Conservation (phyloP, 163 green algal genomes). For the Prototheca cutis region DNA sequence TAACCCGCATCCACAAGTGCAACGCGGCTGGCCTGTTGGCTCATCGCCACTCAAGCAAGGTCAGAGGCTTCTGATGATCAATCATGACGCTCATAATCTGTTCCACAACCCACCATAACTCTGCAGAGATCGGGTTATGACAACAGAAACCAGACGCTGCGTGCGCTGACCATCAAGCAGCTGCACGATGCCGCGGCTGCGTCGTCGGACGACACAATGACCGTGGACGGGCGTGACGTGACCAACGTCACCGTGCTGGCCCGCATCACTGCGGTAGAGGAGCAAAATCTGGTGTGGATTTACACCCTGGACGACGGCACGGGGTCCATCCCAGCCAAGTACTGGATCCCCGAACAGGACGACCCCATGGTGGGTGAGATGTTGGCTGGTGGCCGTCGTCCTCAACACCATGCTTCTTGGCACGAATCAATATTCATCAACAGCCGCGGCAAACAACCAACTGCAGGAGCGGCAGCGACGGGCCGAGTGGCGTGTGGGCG, state of each 20-base stretch:
- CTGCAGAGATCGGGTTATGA: conserved; percentile 14
- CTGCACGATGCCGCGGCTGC: conserved; percentile 25
- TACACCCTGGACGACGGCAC: conserved; percentile 63
- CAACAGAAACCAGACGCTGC: conserved; percentile 33
- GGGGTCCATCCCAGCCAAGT: conserved; percentile 38
- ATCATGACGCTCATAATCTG: too few relatives aligned
- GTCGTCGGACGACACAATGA: conserved; percentile 6
- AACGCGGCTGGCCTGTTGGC: too few relatives aligned
- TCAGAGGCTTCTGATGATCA: too few relatives aligned
- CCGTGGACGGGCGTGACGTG: conserved; percentile 26
- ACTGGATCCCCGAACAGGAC: conserved; percentile 44
- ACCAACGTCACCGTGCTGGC: conserved; percentile 56
- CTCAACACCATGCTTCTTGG: too few relatives aligned
- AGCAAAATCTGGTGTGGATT: conserved; percentile 28
- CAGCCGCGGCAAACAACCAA: too few relatives aligned
- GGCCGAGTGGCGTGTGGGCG: conserved; percentile 40
- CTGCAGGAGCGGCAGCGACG: conserved; percentile 24
- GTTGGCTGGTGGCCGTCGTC: neutral
- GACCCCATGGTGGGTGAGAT: conserved; percentile 4
- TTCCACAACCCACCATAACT: too few relatives aligned
- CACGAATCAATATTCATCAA: too few relatives aligned
- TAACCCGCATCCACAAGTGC: too few relatives aligned
- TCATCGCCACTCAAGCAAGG: too few relatives aligned
- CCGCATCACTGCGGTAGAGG: conserved; percentile 39
- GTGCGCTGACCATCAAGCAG: conserved; percentile 53